Base-by-base conservation (phyloP, 2,329 filamentous ascomycete genomes). In the Fusarium avenaceum region DNA sequence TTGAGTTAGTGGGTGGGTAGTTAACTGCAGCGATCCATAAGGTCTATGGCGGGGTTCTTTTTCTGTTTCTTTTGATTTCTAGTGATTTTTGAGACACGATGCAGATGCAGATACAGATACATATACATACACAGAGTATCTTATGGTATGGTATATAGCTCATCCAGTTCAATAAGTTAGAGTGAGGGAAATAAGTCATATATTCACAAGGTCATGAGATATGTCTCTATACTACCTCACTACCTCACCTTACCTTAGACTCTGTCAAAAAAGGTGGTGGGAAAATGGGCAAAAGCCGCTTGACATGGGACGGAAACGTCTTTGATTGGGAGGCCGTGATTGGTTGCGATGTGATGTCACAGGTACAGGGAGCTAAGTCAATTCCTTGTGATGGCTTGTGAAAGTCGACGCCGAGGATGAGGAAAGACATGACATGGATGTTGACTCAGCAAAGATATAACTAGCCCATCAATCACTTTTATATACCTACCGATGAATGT, bases 351-450 rank as follows among this genome's bases (percentile, higher is more conserved):
- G 63, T 57, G 44, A 65, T 72, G 67, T 72, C 68, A 69, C 63
- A 64, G 60, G 51, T 42, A 63, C 58, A 50, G 55, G 55, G 57
- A 24, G 24, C 24, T 24, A 24, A 24, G 24, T 24, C 24, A 49
- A 57, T 33, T 49, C 15, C 28, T 52, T 45, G 39, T 53, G 33
- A 71, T 69, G 67, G 71, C 71, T 73, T 73, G 71, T 73, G 71
- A 73, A 68, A 73, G 61, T 66, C 48, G 56, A 47, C 60, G 39
- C 61, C 61, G 61, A 64, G 61, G 61, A 64, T 63, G 39, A 54
- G 55, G 39, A 9, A 33, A 19, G 8, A 20, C 24, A 38, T 30
- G 19, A 54, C 22, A 60, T 60, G 22, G 47, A 40, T 49, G n/a
- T 43, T 52, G 65, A 70, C 55, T 71, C 57, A 63, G 63, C 53